A percentile compares a stretch with the other conserved stretches of the same genome.
Evolutionary conservation across 2,329 filamentous ascomycete species (phyloP).

Genomic region (Myriosclerotinia curreyana): DNA sequence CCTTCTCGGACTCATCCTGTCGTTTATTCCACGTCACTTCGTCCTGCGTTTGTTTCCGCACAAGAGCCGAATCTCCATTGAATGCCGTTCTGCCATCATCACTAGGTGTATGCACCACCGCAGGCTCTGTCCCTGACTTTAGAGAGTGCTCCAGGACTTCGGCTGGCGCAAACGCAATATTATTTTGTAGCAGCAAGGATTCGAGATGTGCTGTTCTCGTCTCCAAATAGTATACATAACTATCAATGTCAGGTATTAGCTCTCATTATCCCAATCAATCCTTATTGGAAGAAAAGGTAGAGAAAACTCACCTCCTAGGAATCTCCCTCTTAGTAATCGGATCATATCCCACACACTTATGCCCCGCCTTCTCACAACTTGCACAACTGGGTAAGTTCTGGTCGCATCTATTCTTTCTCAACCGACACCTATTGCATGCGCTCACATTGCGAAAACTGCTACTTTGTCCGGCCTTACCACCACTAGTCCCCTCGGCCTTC

Average conservation of each 20-base stretch:
- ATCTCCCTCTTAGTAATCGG: constrained; percentile 96
- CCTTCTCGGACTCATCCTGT: constrained; percentile 57
- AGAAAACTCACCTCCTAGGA: constrained; percentile 59
- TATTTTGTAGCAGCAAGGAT: constrained; percentile 64
- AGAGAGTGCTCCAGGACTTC: constrained; percentile 64
- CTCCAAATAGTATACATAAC: constrained; percentile 94
- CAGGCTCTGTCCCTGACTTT: constrained; percentile 38
- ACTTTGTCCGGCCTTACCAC: constrained; percentile 49
- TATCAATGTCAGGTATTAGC: constrained; percentile 39
- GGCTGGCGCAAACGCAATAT: constrained; percentile 69
- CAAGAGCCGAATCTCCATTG: constrained; percentile 26
- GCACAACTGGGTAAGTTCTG: constrained; percentile 88
- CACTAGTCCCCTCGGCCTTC: constrained; percentile 11
- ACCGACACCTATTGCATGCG: constrained; percentile 87
- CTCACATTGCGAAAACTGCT: constrained; percentile 82
- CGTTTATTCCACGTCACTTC: constrained; percentile 41
- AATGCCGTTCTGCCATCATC: constrained; percentile 33
- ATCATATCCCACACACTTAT: constrained; percentile 92
- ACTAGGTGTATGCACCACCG: constrained; percentile 34
- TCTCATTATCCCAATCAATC: not conserved
- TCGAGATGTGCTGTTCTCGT: constrained; percentile 82
- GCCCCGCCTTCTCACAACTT: constrained; percentile 87
- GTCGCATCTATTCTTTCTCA: constrained; percentile 93
- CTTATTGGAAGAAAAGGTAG: not conserved
- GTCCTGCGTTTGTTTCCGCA: constrained; percentile 31